phyloP scores from a whole-genome alignment of 805 yeast genomes.

The Suhomyces sp. region DNA sequence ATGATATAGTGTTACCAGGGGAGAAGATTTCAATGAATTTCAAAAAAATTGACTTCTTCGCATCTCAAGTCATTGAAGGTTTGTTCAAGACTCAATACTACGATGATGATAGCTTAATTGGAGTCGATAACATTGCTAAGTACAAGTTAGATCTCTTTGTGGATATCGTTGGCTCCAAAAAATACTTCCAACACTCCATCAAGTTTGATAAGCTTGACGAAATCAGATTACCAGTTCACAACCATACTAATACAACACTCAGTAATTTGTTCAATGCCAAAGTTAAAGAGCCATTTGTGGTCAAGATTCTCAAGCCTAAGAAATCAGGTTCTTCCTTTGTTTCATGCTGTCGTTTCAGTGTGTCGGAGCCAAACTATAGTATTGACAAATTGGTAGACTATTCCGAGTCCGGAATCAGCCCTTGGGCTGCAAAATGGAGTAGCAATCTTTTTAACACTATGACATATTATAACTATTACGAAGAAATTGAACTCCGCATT shows the following conservation, averaged over 20 bases:
- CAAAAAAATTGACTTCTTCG: constrained; percentile 40
- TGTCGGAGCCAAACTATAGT: constrained; percentile 33
- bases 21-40: constrained; percentile 33
- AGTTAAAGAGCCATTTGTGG: constrained; percentile 31
- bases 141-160: constrained; percentile 36
- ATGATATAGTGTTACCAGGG: constrained; percentile 36
- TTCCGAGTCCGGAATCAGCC: constrained; percentile 23
- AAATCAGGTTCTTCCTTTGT: constrained; percentile 29
- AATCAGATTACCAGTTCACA: constrained; percentile 28
- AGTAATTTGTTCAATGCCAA: constrained; percentile 26
- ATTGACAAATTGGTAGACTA: constrained; percentile 28
- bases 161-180: constrained; percentile 41
- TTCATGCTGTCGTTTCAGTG: constrained; percentile 34
- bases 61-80: constrained; percentile 36
- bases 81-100: constrained; percentile 24
- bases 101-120: constrained; percentile 18
- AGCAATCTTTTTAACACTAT: constrained; percentile 29
- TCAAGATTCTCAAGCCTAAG: constrained; percentile 40
- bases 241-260: constrained; percentile 16
- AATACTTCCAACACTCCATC: constrained; percentile 33
- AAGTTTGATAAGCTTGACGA: constrained; percentile 30
- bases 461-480: constrained; percentile 34
- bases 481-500: constrained; percentile 27
- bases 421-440: constrained; percentile 40
- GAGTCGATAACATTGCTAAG: constrained; percentile 19